phyloP scores from a whole-genome alignment of 1,284 basidiomycete genomes.

The Cutaneotrichosporon mucoides region DNA sequence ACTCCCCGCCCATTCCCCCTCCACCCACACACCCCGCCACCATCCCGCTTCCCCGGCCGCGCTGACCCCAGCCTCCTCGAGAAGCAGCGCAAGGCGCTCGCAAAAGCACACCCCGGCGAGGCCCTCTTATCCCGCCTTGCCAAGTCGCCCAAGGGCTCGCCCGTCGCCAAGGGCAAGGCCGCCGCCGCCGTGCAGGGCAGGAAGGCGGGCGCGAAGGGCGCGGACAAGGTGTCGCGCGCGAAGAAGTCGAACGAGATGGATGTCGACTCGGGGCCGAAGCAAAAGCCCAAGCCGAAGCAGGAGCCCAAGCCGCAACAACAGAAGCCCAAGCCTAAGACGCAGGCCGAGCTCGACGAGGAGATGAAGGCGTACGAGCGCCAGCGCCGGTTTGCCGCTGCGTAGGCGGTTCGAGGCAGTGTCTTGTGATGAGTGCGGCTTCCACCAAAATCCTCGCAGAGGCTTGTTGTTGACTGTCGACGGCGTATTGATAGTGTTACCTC shows the following conservation, averaged over 20 bases:
- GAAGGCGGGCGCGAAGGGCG: conserved; percentile 3
- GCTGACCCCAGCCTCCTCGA: conserved; percentile 21
- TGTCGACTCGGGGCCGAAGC: conserved; percentile 18
- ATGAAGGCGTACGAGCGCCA: conserved; percentile 39
- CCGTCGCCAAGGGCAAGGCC: conserved; percentile 1
- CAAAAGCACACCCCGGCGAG: conserved; percentile 23
- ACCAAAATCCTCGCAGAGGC: too few relatives aligned
- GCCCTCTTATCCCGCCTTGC: conserved; percentile 35
- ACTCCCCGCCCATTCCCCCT: too few relatives aligned
- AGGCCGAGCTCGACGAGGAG: conserved; percentile 44
- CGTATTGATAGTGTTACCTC: too few relatives aligned
- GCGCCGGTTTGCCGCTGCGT: conserved; percentile 31
- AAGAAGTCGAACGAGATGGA: conserved; percentile 20
- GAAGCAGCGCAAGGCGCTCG: conserved; percentile 38
- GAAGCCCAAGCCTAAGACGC: conserved; percentile 33
- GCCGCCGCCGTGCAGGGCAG: neutral
- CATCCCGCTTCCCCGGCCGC: too few relatives aligned
- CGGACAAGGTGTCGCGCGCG: conserved; percentile 33
- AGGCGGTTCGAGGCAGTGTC: neutral
- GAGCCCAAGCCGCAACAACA: conserved; percentile 2
- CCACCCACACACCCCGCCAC: too few relatives aligned
- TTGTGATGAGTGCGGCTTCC: too few relatives aligned
- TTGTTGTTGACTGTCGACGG: too few relatives aligned
- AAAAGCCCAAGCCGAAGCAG: conserved; percentile 12
- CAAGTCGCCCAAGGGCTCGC: conserved; percentile 24